A percentile compares a stretch with the other conserved stretches of the same genome.
Evolutionary conservation across 2,329 filamentous ascomycete genomes (phyloP).

Genomic region (Lithohypha guttulata): DNA sequence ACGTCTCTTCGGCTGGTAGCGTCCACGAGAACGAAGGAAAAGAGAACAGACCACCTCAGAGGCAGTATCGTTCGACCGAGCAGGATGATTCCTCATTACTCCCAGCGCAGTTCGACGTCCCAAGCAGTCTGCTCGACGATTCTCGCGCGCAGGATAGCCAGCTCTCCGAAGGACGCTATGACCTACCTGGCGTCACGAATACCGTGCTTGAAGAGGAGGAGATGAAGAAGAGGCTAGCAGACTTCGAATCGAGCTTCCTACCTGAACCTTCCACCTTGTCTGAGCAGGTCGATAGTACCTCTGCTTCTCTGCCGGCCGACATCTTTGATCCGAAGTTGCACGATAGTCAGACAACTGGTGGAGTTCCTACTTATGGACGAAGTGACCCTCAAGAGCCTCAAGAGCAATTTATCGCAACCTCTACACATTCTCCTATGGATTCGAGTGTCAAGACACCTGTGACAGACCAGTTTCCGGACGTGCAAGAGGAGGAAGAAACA

Average conservation of each 20-base stretch:
- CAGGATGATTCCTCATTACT: slow-evolving; percentile 12
- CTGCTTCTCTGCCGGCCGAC: slow-evolving; percentile 13
- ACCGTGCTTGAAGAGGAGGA: slow-evolving; percentile 44
- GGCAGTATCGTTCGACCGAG: neutral
- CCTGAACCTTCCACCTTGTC: slow-evolving; percentile 42
- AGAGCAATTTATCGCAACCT: slow-evolving; percentile 1
- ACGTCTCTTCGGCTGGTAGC: slow-evolving; percentile 15
- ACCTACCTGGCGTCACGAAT: neutral
- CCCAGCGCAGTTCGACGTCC: slow-evolving; percentile 13
- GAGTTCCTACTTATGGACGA: neutral
- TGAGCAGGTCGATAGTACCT: slow-evolving; percentile 16
- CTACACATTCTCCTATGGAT: slow-evolving; percentile 15
- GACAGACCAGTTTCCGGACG: slow-evolving; percentile 11
- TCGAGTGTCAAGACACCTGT: slow-evolving; percentile 24
- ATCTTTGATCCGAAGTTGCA: neutral
- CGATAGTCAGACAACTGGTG: neutral
- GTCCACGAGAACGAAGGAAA: slow-evolving; percentile 13
- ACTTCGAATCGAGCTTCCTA: slow-evolving; percentile 54
- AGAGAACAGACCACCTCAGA: slow-evolving; percentile 1
- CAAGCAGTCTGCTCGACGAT: slow-evolving; percentile 18
- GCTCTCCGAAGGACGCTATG: slow-evolving; percentile 12
- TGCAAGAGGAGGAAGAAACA: neutral
- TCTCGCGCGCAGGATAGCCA: slow-evolving; percentile 14
- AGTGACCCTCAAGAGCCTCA: neutral
- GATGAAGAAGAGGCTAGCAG: slow-evolving; percentile 49